Evolutionary conservation across 805 yeast species (phyloP), one percentile per base, ranked within the genome.

Genomic region (Hanseniaspora jakobsenii): DNA sequence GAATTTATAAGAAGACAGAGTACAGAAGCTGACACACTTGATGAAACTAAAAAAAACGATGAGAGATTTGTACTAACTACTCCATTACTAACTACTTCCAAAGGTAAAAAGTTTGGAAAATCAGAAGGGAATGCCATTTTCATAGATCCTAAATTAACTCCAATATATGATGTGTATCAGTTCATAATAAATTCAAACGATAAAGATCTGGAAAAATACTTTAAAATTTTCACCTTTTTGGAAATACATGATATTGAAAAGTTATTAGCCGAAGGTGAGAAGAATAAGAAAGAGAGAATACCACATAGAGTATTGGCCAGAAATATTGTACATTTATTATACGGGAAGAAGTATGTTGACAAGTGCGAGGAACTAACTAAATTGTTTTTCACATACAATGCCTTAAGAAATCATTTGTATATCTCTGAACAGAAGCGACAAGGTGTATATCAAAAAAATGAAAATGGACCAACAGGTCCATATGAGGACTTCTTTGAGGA

Each of bases 71-170:
- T 96, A 0, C 52, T 91, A 36, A 91, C 98, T 0, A 95, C 81
- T 0, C 97, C 97, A 1, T 64, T 91, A 23, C 66, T 91, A 52
- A 83, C 95, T 0, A 84, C 95, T 0, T 74, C 94, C 0, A 70
- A 75, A 9, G 98, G 98, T 6, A 91, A 78, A 48, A 91, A 91
- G 62, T 87, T 91, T 61, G 98, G 98, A 24, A 91, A 91, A 57
- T 81, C 94, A 46, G 95, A 95, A 2, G 97, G 97, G 0, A 91
- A 91, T 65, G 97, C 98, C 0, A 75, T 91, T 2, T 91, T 91
- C 63, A 76, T 91, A 44, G 87, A 81, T 55, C 68, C 75, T 6
- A 60, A 65, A n/a, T 62, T 81, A 48, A 89, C 95, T 1, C 69
- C 82, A 13, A 77, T 94, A 0, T 91, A 73, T 60, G 81, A 82